A percentile compares a stretch with the other conserved stretches of the same genome.
These are phyloP conservation scores for Geranomyces variabilis DNA, from an alignment of 192 early-diverging fungal species.

Conservation along the genomic window DNA sequence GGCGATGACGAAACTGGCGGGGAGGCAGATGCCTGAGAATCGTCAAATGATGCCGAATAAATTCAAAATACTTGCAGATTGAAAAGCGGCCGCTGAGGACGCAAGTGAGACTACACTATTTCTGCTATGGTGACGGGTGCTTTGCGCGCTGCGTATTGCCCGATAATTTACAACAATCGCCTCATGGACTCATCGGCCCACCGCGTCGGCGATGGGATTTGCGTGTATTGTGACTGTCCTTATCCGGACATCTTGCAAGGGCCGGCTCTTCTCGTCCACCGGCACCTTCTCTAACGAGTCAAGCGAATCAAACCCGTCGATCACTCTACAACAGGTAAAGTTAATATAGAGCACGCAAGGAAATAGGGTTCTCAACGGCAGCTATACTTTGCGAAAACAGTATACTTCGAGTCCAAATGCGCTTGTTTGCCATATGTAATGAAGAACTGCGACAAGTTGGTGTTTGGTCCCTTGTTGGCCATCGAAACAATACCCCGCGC, in stretches of 20 bases:
- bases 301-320: constrained; percentile 84
- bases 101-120: too few species aligned
- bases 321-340: constrained; percentile 60
- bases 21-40: too few species aligned
- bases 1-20: background rate
- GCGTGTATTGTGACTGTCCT: constrained; percentile 84
- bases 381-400: constrained; percentile 79
- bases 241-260: constrained; percentile 78
- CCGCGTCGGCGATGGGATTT: constrained; percentile 84
- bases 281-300: constrained; percentile 85
- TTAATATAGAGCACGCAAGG: constrained; percentile 9
- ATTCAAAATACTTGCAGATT: too few species aligned
- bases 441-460: constrained; percentile 75
- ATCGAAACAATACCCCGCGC: constrained; percentile 86
- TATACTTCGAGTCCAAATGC: constrained; percentile 89
- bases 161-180: too few species aligned
- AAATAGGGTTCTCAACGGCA: background rate
- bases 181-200: constrained; percentile 15
- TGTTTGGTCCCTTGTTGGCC: constrained; percentile 90
- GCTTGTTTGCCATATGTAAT: constrained; percentile 87
- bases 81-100: too few species aligned
- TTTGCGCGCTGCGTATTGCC: too few species aligned
- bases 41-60: too few species aligned
- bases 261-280: constrained; percentile 80
- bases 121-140: too few species aligned